A percentile compares a stretch with the other conserved stretches of the same genome.
These are phyloP conservation scores for Venturia aucupariae DNA, from an alignment of 2,329 filamentous ascomycete genomes.

Conservation along the genomic window DNA sequence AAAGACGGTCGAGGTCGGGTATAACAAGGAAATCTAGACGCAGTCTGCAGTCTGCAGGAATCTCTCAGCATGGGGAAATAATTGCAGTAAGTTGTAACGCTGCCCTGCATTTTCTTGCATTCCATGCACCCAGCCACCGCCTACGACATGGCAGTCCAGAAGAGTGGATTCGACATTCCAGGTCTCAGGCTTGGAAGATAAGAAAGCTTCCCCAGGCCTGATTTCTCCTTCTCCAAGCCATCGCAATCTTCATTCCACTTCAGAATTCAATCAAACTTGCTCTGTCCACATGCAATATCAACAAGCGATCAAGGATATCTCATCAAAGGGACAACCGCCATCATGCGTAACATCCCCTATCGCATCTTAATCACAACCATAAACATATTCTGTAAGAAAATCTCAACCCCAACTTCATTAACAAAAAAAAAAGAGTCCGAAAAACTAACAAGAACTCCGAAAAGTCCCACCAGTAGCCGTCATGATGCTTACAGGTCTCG, in stretches of 20 bases:
- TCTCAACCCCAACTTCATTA: neutral
- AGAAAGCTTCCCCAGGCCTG: neutral
- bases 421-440: neutral
- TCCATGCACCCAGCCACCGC: neutral
- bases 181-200: neutral
- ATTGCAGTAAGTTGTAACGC: neutral
- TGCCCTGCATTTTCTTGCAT: neutral
- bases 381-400: conserved; percentile 15
- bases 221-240: neutral
- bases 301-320: neutral
- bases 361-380: conserved; percentile 16
- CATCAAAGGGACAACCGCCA: neutral
- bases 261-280: neutral
- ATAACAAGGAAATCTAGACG: conserved; percentile 1
- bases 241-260: neutral
- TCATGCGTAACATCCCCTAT: conserved; percentile 14
- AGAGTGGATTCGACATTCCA: neutral
- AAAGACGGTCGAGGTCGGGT: neutral
- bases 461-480: conserved; percentile 16
- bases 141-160: neutral
- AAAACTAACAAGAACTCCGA: neutral
- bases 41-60: no score
- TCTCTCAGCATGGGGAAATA: neutral
- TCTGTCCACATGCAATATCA: neutral
- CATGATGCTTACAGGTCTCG: conserved; percentile 16